Evolutionary conservation across 306 rosid genomes (phyloP).

Genomic region (Ammopiptanthus mongolicus): DNA sequence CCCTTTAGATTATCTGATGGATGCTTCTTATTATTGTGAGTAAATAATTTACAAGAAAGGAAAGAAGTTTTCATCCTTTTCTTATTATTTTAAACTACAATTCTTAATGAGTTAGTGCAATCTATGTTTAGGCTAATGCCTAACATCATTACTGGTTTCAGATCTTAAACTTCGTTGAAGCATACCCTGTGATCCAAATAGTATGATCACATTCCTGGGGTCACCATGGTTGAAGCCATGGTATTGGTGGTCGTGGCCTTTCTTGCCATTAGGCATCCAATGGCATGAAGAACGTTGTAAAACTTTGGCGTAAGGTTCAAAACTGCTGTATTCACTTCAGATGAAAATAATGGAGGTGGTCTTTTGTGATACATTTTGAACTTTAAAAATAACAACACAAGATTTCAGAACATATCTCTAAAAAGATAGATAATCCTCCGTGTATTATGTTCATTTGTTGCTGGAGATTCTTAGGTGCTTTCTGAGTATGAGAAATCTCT

Average conservation of each 20-base stretch:
- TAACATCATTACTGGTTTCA: constrained; percentile 12
- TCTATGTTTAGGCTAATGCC: neutral
- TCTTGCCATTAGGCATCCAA: constrained; percentile 79
- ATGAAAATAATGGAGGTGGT: neutral
- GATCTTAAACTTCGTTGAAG: constrained; percentile 89
- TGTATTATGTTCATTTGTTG: neutral
- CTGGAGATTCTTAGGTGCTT: neutral
- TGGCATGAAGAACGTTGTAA: constrained; percentile 76
- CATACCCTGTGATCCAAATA: constrained; percentile 94
- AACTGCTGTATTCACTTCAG: neutral
- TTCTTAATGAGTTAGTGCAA: neutral
- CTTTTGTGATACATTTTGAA: too few relatives aligned
- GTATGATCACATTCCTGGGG: constrained; percentile 90
- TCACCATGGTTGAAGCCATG: constrained; percentile 98
- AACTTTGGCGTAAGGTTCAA: constrained; percentile 66
- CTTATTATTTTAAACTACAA: neutral
- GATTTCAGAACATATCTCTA: neutral
- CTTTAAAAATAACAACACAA: neutral
- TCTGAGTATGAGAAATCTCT: too few relatives aligned
- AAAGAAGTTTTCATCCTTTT: neutral
- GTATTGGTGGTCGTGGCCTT: constrained; percentile 99
- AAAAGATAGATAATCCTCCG: neutral
- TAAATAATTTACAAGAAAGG: neutral
- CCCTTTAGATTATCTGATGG: constrained; percentile 97
- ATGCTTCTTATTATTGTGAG: constrained; percentile 95